Conservation (phyloP, 345 rosid species). For the Physaria fendleri region DNA sequence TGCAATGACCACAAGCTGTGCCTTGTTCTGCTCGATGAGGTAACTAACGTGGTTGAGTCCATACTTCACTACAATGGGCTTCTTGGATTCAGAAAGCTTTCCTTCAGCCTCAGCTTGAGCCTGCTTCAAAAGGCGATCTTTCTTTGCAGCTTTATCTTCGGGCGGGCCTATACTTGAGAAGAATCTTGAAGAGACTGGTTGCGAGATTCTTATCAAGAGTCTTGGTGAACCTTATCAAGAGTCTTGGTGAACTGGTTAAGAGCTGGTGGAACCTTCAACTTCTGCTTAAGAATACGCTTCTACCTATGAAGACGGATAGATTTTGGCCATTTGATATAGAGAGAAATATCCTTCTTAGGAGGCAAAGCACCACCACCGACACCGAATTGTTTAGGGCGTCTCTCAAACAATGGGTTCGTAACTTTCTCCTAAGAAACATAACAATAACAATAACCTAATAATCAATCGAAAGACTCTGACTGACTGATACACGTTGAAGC, state of each 20-base stretch:
- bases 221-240: conserved; percentile 80
- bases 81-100: conserved; percentile 50
- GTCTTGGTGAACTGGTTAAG: conserved; percentile 87
- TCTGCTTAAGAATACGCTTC: conserved; percentile 69
- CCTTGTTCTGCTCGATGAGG: conserved; percentile 76
- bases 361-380: conserved; percentile 88
- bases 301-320: conserved; percentile 65
- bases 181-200: conserved; percentile 48
- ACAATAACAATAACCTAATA: no score
- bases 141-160: conserved; percentile 63
- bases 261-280: conserved; percentile 87
- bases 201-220: conserved; percentile 57
- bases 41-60: conserved; percentile 70
- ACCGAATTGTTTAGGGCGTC: conserved; percentile 78
- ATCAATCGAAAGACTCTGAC: no score
- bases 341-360: conserved; percentile 73
- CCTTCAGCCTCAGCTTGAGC: conserved; percentile 70
- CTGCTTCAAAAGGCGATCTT: conserved; percentile 51
- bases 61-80: conserved; percentile 63
- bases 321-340: conserved; percentile 73
- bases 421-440: conserved; percentile 48
- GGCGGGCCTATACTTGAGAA: conserved; percentile 69
- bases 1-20: conserved; percentile 69
- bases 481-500: no score
- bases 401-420: conserved; percentile 69